A percentile compares a stretch with the other conserved stretches of the same genome.
Conservation (phyloP, 2,329 filamentous ascomycete genomes). For the Akanthomyces dipterigenus region DNA sequence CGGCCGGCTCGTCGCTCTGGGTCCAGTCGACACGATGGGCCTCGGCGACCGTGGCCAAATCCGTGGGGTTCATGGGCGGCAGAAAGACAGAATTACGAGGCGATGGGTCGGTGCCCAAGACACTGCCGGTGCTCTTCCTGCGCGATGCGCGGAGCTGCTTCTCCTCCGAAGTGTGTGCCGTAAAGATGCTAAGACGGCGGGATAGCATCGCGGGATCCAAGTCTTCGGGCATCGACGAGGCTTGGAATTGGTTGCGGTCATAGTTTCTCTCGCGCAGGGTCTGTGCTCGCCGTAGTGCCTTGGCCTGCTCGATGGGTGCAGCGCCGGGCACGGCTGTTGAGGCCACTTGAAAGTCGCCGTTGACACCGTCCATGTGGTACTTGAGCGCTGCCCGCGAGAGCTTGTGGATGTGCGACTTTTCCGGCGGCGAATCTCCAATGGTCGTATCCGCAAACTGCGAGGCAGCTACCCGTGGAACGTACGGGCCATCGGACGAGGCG, state of each 20-base stretch:
- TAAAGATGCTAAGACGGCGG: not conserved
- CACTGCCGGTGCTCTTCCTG: constrained; percentile 33
- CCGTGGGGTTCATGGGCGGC: constrained; percentile 9
- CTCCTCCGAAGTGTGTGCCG: constrained; percentile 9
- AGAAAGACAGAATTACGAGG: constrained; percentile 8
- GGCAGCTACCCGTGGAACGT: constrained; percentile 49
- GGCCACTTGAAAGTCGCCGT: constrained; percentile 15
- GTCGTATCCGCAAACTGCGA: constrained; percentile 49
- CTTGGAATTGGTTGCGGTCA: constrained; percentile 39
- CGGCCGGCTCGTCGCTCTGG: constrained; percentile 44
- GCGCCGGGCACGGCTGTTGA: constrained; percentile 21
- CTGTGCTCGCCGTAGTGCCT: constrained; percentile 31
- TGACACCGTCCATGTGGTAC: constrained; percentile 30
- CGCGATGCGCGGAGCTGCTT: constrained; percentile 18
- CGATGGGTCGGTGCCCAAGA: constrained; percentile 16
- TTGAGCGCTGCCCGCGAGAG: constrained; percentile 37
- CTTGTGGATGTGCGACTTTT: constrained; percentile 33
- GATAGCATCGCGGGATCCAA: not conserved
- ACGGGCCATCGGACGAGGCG: constrained; percentile 17
- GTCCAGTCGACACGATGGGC: constrained; percentile 50
- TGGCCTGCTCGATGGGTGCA: constrained; percentile 29
- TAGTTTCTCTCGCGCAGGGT: constrained; percentile 31
- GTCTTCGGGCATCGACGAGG: constrained; percentile 18
- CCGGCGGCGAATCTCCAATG: constrained; percentile 34
- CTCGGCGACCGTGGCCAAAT: constrained; percentile 20